Evolutionary conservation across 257 asterid genomes (phyloP).

Genomic region (Salvia splendens): DNA sequence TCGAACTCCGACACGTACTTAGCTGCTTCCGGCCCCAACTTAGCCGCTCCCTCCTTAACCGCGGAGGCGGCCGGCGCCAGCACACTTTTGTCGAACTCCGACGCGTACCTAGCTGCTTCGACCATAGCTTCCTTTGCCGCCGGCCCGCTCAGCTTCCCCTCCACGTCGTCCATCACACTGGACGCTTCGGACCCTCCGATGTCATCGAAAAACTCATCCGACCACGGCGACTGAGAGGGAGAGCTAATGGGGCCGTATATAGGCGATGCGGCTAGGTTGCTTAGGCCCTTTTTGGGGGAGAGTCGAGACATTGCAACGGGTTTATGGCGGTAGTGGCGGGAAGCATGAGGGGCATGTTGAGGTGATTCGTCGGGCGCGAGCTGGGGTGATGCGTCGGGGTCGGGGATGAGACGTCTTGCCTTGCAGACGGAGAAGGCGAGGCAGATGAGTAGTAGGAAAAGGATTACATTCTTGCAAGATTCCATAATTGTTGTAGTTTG

Average conservation of each 20-base stretch:
- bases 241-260: no score
- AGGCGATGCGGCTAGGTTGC: no score
- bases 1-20: no score
- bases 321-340: no score
- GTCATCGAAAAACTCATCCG: background rate
- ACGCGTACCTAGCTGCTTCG: background rate
- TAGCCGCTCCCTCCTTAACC: background rate
- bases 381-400: background rate
- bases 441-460: constrained; percentile 31
- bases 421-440: constrained; percentile 23
- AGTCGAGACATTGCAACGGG: no score
- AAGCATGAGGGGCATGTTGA: no score
- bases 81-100: background rate
- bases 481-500: constrained; percentile 30
- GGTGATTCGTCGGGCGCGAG: background rate
- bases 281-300: no score
- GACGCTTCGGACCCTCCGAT: background rate
- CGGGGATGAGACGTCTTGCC: background rate
- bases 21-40: background rate
- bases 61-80: background rate
- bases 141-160: background rate
- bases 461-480: constrained; percentile 20
- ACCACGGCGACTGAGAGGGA: background rate
- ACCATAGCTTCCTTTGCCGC: background rate
- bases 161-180: background rate